Conservation (phyloP, 768 basidiomycete species). For the Plicaturopsis crispa region DNA sequence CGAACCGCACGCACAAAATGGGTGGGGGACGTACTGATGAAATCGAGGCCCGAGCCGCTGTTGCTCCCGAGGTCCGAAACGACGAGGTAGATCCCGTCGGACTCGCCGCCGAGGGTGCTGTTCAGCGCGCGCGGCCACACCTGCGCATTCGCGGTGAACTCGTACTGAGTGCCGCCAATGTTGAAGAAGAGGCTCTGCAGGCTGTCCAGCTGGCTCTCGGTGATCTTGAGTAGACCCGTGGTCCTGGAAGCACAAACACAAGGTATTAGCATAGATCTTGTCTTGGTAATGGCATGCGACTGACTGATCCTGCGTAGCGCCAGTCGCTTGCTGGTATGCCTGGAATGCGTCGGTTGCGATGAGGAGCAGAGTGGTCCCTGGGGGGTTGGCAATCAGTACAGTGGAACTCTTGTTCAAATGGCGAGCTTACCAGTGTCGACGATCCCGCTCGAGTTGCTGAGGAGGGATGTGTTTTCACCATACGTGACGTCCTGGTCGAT, state of each 20-base stretch:
- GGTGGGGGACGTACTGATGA: slow-evolving; percentile 38
- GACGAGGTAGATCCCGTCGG: slow-evolving; percentile 46
- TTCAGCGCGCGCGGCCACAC: slow-evolving; percentile 62
- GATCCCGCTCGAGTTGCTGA: slow-evolving; percentile 33
- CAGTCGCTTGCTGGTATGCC: slow-evolving; percentile 45
- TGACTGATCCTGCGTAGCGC: slow-evolving; percentile 42
- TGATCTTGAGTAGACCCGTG: slow-evolving; percentile 52
- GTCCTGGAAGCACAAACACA: slow-evolving; percentile 21
- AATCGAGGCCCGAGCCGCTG: slow-evolving; percentile 55
- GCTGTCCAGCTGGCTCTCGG: slow-evolving; percentile 35
- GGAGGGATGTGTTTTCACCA: slow-evolving; percentile 22
- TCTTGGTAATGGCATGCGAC: slow-evolving; percentile 6
- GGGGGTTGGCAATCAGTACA: neutral
- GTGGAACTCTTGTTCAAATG: neutral
- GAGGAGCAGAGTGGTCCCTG: slow-evolving; percentile 42
- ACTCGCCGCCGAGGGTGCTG: slow-evolving; percentile 44
- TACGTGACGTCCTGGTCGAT: slow-evolving; percentile 27
- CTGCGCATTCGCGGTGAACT: slow-evolving; percentile 58
- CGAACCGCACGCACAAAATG: neutral
- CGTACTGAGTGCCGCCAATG: slow-evolving; percentile 41
- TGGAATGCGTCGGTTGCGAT: slow-evolving; percentile 54
- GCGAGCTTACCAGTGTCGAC: slow-evolving; percentile 31
- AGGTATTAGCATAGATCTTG: neutral
- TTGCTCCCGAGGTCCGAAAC: slow-evolving; percentile 41
- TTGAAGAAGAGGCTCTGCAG: slow-evolving; percentile 46